Evolutionary conservation across 2,329 filamentous ascomycete genomes (phyloP), one percentile per base, ranked within the genome.

Genomic region (Cladosporium oxysporum): DNA sequence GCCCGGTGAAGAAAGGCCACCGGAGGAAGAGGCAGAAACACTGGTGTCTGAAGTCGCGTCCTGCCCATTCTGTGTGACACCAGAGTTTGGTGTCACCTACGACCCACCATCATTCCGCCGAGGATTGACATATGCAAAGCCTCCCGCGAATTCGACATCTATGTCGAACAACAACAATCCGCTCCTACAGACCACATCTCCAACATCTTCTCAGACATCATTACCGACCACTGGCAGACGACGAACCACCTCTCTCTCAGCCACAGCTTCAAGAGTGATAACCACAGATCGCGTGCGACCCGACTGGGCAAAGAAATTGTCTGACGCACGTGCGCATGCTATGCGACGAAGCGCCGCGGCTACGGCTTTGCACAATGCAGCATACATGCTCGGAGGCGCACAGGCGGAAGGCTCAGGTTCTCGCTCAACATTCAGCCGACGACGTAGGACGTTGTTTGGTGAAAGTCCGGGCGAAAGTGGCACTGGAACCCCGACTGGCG

Each of bases 11-110:
- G 67, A 68, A 58, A 70, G 73, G 58, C 69, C 71, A 21, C 73
- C 75, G 10, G 77, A 80, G 37, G 84, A 83, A 66, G 82, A 83
- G 67, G 82, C 88, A 57, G 81, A 81, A 3, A 85, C 90, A 76
- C 84, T 99, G 18, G 90, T 97, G 0, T 97, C 93, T 7, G 94
- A 98, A 75, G 91, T 95, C 2, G 92, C 95, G 0, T 88, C 90
- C 28, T 99, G 95, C 76, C 95, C 95, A 0, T 99, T 97, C 78
- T 99, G 95, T 78, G 92, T 95, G 60, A 92, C 95, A 71, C 88
- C 92, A 1, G 94, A 99, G 70, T 97, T 98, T 75, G 95, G 95
- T 57, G 91, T 99, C n/a, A 97, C 92, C 0, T 99, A 97, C 77
- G 88, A 94, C 5, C 85, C 93, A 14, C 95, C 95, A 2, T 88